Base-by-base conservation (phyloP, 1,284 basidiomycete species). In the Puccinia horiana region DNA sequence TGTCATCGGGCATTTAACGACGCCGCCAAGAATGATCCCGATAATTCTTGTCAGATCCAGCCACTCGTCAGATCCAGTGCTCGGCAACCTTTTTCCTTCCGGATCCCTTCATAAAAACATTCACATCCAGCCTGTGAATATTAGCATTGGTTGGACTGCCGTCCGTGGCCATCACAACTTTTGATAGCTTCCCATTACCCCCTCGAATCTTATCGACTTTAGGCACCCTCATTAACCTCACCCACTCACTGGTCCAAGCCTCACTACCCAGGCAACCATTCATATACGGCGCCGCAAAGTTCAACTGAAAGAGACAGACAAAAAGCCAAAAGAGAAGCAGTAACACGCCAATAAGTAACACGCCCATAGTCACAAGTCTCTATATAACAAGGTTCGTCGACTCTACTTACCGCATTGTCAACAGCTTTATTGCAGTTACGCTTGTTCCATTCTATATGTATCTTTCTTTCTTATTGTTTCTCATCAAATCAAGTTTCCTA, bases 11-110 rank as follows among this genome's bases (percentile, higher is more conserved):
- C 37, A 67, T 67, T 67, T 67, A 67, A 67, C n/a, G 40, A 29
- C n/a, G n/a, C 65, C 65, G 40, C 40, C 23, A 18, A 5, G 8
- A 44, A 18, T 40, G 20, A 42, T 69, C 65, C 65, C 65, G 65
- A 69, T 29, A 29, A 69, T 69, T 69, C 65, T 42, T 69, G 65
- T 69, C n/a, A 69, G 65, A 37, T 29, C 40, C 8, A 35, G 16
- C 37, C 65, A n/a, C 65, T 42, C 47, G 65, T 69, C n/a, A 69
- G 65, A 37, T 29, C 40, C 8, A 35, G 16, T 63, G 14, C 5
- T 47, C 65, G n/a, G n/a, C n/a, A n/a, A 26, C n/a, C 65, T 67
- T n/a, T 11, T 26, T 37, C 40, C 65, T 69, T 69, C 40, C 42
- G 32, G 40, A 40, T 47, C 47, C 42, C 65, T 69, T 69, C n/a